Conservation (phyloP, 768 basidiomycete genomes). For the Naganishia friedmannii region DNA sequence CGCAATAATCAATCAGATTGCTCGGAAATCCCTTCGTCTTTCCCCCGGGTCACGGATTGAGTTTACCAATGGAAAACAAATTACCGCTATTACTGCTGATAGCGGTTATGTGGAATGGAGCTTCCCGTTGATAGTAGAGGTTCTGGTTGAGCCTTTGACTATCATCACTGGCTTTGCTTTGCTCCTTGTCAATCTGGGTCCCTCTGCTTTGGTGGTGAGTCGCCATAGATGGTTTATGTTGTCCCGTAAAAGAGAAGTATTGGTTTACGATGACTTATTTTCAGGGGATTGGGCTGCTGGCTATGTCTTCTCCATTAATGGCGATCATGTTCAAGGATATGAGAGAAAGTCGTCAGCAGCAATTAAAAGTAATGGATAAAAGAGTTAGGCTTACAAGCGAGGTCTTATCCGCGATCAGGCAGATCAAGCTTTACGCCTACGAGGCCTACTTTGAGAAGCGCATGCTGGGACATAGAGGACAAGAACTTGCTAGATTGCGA, state of each 20-base stretch:
- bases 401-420: slow-evolving; percentile 66
- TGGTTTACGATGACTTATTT: not conserved
- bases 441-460: slow-evolving; percentile 52
- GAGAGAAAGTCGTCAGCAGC: slow-evolving; percentile 41
- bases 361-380: slow-evolving; percentile 64
- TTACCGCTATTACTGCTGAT: slow-evolving; percentile 68
- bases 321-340: slow-evolving; percentile 35
- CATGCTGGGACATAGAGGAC: slow-evolving; percentile 36
- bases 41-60: slow-evolving; percentile 64
- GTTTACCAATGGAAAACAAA: slow-evolving; percentile 66
- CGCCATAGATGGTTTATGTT: not conserved
- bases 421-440: slow-evolving; percentile 67
- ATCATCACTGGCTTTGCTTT: slow-evolving; percentile 64
- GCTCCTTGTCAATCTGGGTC: slow-evolving; percentile 66
- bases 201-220: slow-evolving; percentile 61
- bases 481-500: slow-evolving; percentile 42
- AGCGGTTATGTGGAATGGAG: slow-evolving; percentile 56
- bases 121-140: slow-evolving; percentile 24
- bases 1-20: slow-evolving; percentile 57
- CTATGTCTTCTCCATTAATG: slow-evolving; percentile 16
- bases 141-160: slow-evolving; percentile 59
- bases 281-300: slow-evolving; percentile 54
- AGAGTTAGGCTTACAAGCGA: slow-evolving; percentile 67
- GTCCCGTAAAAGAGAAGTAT: not conserved
- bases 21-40: slow-evolving; percentile 66